Conservation (phyloP, 148 eudicot genomes). For the Fagopyrum homotropicum region DNA sequence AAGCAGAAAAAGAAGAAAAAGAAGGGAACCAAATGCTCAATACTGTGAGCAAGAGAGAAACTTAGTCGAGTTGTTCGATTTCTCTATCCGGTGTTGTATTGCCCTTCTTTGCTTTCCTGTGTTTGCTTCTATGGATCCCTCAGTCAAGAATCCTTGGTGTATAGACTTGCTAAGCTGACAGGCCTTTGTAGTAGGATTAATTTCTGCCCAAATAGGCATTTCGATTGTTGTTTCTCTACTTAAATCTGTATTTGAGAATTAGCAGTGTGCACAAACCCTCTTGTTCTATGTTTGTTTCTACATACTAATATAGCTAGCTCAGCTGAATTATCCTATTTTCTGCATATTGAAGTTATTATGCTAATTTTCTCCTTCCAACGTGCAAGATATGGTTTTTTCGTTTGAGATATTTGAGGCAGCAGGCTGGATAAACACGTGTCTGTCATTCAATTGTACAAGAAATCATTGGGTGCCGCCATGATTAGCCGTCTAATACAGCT, state of each 20-base stretch:
- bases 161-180: constrained; percentile 13
- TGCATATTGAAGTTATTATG: not conserved
- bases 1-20: constrained; percentile 51
- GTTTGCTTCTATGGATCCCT: constrained; percentile 10
- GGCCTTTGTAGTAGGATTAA: constrained; percentile 11
- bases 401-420: not conserved
- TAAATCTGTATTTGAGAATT: not conserved
- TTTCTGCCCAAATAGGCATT: constrained; percentile 5
- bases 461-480: not conserved
- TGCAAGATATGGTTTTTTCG: not conserved
- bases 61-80: constrained; percentile 3
- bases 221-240: not conserved
- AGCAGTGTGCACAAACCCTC: not conserved
- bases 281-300: constrained; percentile 4
- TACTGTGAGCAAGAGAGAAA: constrained; percentile 28
- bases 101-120: not conserved
- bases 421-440: not conserved
- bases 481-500: constrained; percentile 10
- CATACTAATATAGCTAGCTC: constrained; percentile 13
- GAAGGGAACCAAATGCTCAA: constrained; percentile 37
- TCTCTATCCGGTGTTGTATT: constrained; percentile 1
- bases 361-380: not conserved
- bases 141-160: constrained; percentile 7
- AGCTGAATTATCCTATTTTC: not conserved
- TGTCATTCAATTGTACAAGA: not conserved